Conservation (phyloP, 805 yeast species). For the Yarrowia sp. region DNA sequence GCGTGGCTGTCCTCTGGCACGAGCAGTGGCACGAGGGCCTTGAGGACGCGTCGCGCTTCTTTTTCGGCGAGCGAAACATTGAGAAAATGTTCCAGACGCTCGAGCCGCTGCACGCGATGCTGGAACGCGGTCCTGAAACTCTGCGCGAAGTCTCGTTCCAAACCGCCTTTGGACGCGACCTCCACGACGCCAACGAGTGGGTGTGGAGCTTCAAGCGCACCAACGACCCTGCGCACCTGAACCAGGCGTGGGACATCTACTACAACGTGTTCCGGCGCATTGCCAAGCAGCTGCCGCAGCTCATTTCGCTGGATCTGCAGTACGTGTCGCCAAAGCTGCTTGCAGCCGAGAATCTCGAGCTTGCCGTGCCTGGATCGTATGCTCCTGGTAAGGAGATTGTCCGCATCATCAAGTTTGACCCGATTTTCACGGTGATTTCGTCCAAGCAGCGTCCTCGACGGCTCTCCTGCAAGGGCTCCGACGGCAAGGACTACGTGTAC, state of each 20-base stretch:
- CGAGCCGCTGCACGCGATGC: conserved; percentile 82
- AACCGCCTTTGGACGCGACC: conserved; percentile 89
- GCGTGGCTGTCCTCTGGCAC: conserved; percentile 96
- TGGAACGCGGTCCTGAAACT: conserved; percentile 84
- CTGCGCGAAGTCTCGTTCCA: conserved; percentile 89
- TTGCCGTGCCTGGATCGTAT: conserved; percentile 94
- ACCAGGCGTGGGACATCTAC: conserved; percentile 97
- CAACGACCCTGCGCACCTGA: conserved; percentile 80
- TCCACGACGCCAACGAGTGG: conserved; percentile 93
- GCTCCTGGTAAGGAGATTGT: conserved; percentile 78
- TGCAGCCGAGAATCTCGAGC: conserved; percentile 70
- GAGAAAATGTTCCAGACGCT: conserved; percentile 91
- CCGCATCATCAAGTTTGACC: conserved; percentile 71
- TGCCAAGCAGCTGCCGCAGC: conserved; percentile 81
- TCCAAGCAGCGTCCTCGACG: conserved; percentile 96
- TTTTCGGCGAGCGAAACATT: conserved; percentile 90
- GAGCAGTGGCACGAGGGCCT: conserved; percentile 98
- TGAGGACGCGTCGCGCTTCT: conserved; percentile 92
- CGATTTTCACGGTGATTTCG: conserved; percentile 79
- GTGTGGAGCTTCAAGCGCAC: conserved; percentile 79
- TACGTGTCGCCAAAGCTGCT: conserved; percentile 90
- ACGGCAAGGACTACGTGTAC: conserved; percentile 86
- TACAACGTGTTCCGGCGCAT: conserved; percentile 91
- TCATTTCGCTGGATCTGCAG: conserved; percentile 82
- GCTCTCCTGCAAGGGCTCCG: conserved; percentile 75